A percentile compares a stretch with the other conserved stretches of the same genome.
Evolutionary conservation across 108 stramenopile species (phyloP).

Genomic region (Cyclotella kingstonii): DNA sequence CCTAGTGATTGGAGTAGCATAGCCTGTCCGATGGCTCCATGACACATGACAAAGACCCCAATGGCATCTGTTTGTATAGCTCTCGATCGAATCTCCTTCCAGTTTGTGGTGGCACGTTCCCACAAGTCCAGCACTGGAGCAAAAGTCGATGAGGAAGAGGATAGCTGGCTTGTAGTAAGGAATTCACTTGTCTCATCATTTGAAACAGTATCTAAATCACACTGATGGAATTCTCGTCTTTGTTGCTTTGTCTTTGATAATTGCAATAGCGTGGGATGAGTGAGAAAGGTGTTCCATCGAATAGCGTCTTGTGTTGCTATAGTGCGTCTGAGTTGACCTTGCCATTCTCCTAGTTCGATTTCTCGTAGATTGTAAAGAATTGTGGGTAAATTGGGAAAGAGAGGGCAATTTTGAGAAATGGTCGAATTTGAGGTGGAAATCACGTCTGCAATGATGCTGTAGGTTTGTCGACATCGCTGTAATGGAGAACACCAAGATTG

Average conservation of each 20-base stretch:
- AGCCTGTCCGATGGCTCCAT: slow-evolving; percentile 41
- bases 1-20: slow-evolving; percentile 41
- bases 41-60: slow-evolving; percentile 31
- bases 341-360: slow-evolving; percentile 40
- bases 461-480: slow-evolving; percentile 38
- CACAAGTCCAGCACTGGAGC: slow-evolving; percentile 36
- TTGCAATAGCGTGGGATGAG: slow-evolving; percentile 14
- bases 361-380: slow-evolving; percentile 28
- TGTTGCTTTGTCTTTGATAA: slow-evolving; percentile 19
- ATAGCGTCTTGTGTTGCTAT: slow-evolving; percentile 13
- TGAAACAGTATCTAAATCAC: too few relatives aligned
- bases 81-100: slow-evolving; percentile 25
- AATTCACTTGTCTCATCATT: too few relatives aligned
- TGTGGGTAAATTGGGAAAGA: slow-evolving; percentile 6
- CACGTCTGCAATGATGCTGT: slow-evolving; percentile 5
- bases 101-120: slow-evolving; percentile 27
- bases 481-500: slow-evolving; percentile 38
- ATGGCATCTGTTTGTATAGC: slow-evolving; percentile 5
- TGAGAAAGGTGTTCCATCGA: slow-evolving; percentile 26
- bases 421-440: background rate
- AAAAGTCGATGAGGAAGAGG: too few relatives aligned
- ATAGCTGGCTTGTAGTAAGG: too few relatives aligned
- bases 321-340: slow-evolving; percentile 26
- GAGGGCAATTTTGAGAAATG: background rate
- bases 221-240: too few relatives aligned